phyloP scores from a whole-genome alignment of 768 basidiomycete genomes.

The Dendrothele bispora region DNA sequence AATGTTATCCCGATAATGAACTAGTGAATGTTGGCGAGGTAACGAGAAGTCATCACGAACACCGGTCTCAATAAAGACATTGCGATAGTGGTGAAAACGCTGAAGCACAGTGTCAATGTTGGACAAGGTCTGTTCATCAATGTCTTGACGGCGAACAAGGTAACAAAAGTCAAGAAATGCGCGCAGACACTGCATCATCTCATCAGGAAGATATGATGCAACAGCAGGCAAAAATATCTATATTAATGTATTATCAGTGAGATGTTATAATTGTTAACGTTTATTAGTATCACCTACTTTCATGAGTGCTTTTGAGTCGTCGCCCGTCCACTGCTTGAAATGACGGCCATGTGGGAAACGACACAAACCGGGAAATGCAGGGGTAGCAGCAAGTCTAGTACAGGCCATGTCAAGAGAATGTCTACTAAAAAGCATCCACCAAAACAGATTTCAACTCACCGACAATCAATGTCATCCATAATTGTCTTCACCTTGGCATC shows the following conservation, averaged over 20 bases:
- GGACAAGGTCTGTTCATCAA: constrained; percentile 10
- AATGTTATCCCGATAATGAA: constrained; percentile 15
- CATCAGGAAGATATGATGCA: constrained; percentile 17
- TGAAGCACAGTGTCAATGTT: constrained; percentile 8
- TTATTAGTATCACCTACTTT: constrained; percentile 13
- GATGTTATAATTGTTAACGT: too few relatives aligned
- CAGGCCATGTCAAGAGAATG: background rate
- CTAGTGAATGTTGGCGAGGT: constrained; percentile 18
- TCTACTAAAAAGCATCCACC: background rate
- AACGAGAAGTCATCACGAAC: constrained; percentile 10
- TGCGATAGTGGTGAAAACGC: constrained; percentile 11
- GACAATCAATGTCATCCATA: too few relatives aligned
- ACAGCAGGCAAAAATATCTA: constrained; percentile 27
- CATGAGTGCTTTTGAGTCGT: constrained; percentile 23
- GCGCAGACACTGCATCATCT: constrained; percentile 15
- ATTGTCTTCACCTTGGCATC: too few relatives aligned
- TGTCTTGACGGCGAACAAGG: constrained; percentile 11
- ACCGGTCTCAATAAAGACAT: constrained; percentile 13
- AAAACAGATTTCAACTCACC: too few relatives aligned
- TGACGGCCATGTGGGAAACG: constrained; percentile 16
- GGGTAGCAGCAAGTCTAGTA: constrained; percentile 14
- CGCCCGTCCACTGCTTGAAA: constrained; percentile 21
- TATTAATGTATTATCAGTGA: too few relatives aligned
- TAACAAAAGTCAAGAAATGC: constrained; percentile 28
- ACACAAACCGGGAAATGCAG: constrained; percentile 11